These are phyloP conservation scores for Amphirosellinia nigrospora DNA, from an alignment of 495 filamentous ascomycete species.

Conservation along the genomic window DNA sequence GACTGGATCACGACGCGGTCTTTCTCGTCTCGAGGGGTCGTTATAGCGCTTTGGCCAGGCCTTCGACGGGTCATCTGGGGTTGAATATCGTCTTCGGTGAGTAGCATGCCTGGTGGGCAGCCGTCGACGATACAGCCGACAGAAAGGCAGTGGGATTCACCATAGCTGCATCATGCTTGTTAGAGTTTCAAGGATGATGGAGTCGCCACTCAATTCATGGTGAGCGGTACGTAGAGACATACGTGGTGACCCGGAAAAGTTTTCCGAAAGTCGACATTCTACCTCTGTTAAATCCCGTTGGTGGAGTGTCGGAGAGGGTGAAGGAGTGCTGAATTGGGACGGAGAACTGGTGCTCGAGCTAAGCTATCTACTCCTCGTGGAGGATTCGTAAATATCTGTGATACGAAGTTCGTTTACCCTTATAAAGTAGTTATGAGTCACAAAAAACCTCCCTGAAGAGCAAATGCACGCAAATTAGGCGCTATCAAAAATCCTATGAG, in stretches of 20 bases:
- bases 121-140: slow-evolving; percentile 91
- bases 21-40: slow-evolving; percentile 92
- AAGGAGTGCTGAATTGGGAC: background rate
- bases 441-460: too few species aligned
- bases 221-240: slow-evolving; percentile 41
- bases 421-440: too few species aligned
- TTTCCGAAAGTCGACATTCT: slow-evolving; percentile 92
- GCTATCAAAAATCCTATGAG: background rate
- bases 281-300: slow-evolving; percentile 17
- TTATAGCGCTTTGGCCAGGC: slow-evolving; percentile 88
- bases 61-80: slow-evolving; percentile 91
- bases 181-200: background rate
- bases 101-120: slow-evolving; percentile 84
- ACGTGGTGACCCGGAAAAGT: slow-evolving; percentile 86
- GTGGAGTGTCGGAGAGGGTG: background rate
- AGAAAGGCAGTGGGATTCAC: slow-evolving; percentile 90
- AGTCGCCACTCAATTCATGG: background rate
- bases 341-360: too few species aligned
- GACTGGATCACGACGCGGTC: slow-evolving; percentile 92
- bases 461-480: background rate
- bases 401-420: too few species aligned
- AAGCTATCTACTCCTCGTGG: too few species aligned
- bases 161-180: slow-evolving; percentile 63
- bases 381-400: too few species aligned
- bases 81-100: slow-evolving; percentile 91